Evolutionary conservation across 2,329 filamentous ascomycete genomes (phyloP).

Genomic region (Nannizziopsis arthrosporioides): DNA sequence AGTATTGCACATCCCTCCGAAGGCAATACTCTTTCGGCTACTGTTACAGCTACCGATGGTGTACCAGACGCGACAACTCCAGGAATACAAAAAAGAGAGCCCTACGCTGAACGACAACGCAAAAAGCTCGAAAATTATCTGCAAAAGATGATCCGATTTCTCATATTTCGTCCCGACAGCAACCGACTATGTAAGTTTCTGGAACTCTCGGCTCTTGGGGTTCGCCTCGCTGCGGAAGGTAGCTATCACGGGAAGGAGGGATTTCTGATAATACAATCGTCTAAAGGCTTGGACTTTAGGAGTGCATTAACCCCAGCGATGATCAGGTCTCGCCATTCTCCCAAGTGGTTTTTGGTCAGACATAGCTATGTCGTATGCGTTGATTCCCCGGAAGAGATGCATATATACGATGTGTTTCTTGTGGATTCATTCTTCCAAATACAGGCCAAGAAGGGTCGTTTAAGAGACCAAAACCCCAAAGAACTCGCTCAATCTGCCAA

Average conservation of each 20-base stretch:
- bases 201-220: slow-evolving; percentile 84
- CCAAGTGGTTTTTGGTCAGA: slow-evolving; percentile 96
- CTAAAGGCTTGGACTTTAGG: slow-evolving; percentile 77
- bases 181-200: slow-evolving; percentile 93
- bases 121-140: slow-evolving; percentile 80
- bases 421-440: slow-evolving; percentile 81
- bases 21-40: slow-evolving; percentile 28
- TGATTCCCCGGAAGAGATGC: slow-evolving; percentile 97
- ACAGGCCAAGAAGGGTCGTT: slow-evolving; percentile 55
- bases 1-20: slow-evolving; percentile 36
- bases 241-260: slow-evolving; percentile 98
- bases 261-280: slow-evolving; percentile 79
- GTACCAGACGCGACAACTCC: slow-evolving; percentile 33
- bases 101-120: slow-evolving; percentile 70
- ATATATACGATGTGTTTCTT: slow-evolving; percentile 97
- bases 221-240: slow-evolving; percentile 84
- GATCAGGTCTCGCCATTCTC: slow-evolving; percentile 69
- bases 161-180: slow-evolving; percentile 93
- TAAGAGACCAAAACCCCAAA: slow-evolving; percentile 40
- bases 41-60: slow-evolving; percentile 24
- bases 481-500: slow-evolving; percentile 56
- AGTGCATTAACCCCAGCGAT: slow-evolving; percentile 66
- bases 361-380: slow-evolving; percentile 97
- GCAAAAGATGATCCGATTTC: slow-evolving; percentile 85
- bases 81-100: slow-evolving; percentile 36